phyloP scores from a whole-genome alignment of 208 protist species.

The Trypanosoma vivax region DNA sequence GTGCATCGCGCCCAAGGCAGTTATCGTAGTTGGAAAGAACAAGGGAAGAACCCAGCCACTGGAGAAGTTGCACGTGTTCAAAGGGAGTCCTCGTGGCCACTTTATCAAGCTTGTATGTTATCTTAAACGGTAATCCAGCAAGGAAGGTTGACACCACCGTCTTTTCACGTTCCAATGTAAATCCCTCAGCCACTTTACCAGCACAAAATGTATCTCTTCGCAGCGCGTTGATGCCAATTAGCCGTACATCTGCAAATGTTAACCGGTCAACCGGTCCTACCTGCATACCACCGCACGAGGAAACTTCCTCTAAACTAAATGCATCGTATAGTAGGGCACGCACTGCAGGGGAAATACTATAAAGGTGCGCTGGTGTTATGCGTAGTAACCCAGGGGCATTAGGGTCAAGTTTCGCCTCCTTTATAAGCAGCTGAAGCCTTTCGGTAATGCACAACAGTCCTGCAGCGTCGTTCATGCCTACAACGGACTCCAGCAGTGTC shows the following conservation, averaged over 20 bases:
- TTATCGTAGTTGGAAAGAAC: constrained; percentile 51
- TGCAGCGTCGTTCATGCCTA: constrained; percentile 48
- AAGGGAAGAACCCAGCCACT: constrained; percentile 70
- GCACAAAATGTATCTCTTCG: constrained; percentile 35
- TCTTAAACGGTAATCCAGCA: constrained; percentile 40
- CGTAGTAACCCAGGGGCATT: constrained; percentile 10
- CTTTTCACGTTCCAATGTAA: constrained; percentile 64
- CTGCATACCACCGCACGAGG: constrained; percentile 39
- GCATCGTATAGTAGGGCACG: constrained; percentile 70
- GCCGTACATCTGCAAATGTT: constrained; percentile 63
- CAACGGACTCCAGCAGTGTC: constrained; percentile 62
- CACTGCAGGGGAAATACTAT: constrained; percentile 52
- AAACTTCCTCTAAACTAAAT: constrained; percentile 46
- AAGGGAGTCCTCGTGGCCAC: constrained; percentile 31
- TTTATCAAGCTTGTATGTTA: constrained; percentile 45
- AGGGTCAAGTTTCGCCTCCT: background rate
- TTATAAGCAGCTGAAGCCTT: constrained; percentile 42
- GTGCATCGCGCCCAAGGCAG: constrained; percentile 1
- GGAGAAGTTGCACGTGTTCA: constrained; percentile 51
- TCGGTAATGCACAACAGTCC: constrained; percentile 52
- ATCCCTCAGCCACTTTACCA: constrained; percentile 23
- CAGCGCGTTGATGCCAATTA: constrained; percentile 56
- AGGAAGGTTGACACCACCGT: constrained; percentile 44
- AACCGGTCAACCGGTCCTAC: constrained; percentile 20
- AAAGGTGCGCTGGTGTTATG: constrained; percentile 42